Conservation (phyloP, 2,329 filamentous ascomycete species). For the Aspergillus hortae region DNA sequence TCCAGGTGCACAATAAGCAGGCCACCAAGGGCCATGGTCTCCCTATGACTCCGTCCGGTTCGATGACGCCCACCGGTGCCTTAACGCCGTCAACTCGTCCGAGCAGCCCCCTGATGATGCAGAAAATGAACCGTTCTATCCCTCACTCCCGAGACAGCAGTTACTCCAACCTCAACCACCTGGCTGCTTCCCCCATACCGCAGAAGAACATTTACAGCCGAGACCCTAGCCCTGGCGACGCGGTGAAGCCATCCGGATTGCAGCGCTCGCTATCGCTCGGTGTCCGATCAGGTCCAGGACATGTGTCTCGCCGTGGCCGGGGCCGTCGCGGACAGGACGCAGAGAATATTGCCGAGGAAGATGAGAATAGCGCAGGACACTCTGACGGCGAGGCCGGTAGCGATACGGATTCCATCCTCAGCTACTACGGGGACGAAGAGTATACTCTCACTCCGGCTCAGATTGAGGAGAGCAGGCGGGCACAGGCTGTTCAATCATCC, state of each 20-base stretch:
- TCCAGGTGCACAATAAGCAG: slow-evolving; percentile 53
- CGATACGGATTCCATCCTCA: slow-evolving; percentile 36
- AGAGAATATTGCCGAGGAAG: slow-evolving; percentile 8
- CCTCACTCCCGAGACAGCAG: slow-evolving; percentile 24
- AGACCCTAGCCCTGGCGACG: slow-evolving; percentile 31
- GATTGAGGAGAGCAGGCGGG: slow-evolving; percentile 28
- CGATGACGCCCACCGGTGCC: slow-evolving; percentile 40
- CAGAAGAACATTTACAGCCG: slow-evolving; percentile 27
- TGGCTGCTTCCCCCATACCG: slow-evolving; percentile 16
- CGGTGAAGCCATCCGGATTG: slow-evolving; percentile 22
- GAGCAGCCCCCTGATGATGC: neutral
- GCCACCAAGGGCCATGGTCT: slow-evolving; percentile 27
- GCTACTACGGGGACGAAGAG: slow-evolving; percentile 37
- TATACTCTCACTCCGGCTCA: slow-evolving; percentile 35
- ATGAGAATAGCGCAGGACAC: neutral
- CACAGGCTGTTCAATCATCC: slow-evolving; percentile 7
- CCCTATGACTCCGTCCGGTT: slow-evolving; percentile 34
- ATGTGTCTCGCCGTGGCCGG: slow-evolving; percentile 28
- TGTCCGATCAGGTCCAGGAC: slow-evolving; percentile 39
- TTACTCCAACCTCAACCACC: slow-evolving; percentile 31
- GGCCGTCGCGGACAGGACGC: slow-evolving; percentile 23
- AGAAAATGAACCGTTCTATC: neutral
- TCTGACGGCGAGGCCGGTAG: slow-evolving; percentile 33
- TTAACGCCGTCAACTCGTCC: neutral
- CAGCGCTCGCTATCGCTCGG: slow-evolving; percentile 38